A percentile compares a stretch with the other conserved stretches of the same genome.
These are phyloP conservation scores for Gracilaria domingensis DNA, from an alignment of 23 red algal species.

Conservation along the genomic window DNA sequence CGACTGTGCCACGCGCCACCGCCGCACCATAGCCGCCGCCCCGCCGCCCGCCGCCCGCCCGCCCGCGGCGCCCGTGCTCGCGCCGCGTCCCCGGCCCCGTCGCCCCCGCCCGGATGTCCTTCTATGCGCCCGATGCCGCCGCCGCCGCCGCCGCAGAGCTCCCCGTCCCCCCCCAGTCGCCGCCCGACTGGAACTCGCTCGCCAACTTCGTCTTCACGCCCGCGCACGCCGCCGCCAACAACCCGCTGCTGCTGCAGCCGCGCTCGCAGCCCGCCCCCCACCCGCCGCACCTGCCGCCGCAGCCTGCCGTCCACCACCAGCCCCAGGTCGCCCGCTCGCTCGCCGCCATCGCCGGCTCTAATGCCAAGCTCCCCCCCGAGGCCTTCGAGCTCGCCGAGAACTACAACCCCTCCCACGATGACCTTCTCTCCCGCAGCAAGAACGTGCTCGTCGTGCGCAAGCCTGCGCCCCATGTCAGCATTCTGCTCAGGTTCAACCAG, in stretches of 20 bases:
- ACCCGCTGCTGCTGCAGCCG: conserved; percentile 7
- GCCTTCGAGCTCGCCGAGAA: conserved; percentile 29
- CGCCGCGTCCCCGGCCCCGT: not conserved
- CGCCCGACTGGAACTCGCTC: not conserved
- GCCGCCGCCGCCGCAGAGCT: not conserved
- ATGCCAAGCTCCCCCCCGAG: conserved; percentile 33
- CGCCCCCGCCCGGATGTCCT: conserved; percentile 25
- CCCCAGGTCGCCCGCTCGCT: not conserved
- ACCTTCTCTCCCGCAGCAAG: conserved; percentile 18
- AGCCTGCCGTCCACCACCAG: not conserved
- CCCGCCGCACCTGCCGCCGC: not conserved
- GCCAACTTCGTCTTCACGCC: conserved; percentile 11
- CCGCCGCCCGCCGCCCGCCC: not conserved
- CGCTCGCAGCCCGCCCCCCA: not conserved
- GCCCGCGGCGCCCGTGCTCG: not conserved
- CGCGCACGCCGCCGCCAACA: not conserved
- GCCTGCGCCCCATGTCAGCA: conserved; percentile 4
- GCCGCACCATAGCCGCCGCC: not conserved
- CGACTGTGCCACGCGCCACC: not conserved
- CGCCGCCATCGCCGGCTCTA: conserved; percentile 1
- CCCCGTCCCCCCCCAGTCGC: not conserved
- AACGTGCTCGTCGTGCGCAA: conserved; percentile 8
- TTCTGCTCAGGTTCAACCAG: conserved; percentile 18
- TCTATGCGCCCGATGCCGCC: conserved; percentile 35
- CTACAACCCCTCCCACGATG: not conserved